A percentile compares a stretch with the other conserved stretches of the same genome.
Evolutionary conservation across 1,284 basidiomycete genomes (phyloP).

Genomic region (Heterobasidion irregulare): DNA sequence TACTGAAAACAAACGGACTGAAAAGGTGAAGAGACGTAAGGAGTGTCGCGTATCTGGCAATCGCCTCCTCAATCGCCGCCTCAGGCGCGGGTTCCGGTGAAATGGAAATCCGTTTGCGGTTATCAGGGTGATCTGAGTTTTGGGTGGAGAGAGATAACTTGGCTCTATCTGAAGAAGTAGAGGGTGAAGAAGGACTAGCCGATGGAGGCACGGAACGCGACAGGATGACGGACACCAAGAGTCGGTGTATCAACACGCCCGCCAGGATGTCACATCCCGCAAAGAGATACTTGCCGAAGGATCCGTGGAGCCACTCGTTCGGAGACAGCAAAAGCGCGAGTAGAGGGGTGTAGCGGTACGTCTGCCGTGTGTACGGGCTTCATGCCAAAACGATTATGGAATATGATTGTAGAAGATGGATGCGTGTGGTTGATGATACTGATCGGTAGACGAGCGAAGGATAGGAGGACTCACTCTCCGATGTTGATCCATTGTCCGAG

Average conservation of each 20-base stretch:
- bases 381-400: neutral
- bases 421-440: neutral
- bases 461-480: conserved; percentile 51
- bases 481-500: conserved; percentile 38
- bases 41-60: conserved; percentile 32
- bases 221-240: conserved; percentile 49
- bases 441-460: conserved; percentile 6
- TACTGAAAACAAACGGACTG: conserved; percentile 92
- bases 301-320: conserved; percentile 69
- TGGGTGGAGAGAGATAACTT: neutral
- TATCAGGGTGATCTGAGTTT: neutral
- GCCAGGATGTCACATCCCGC: conserved; percentile 80
- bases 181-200: neutral
- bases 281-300: conserved; percentile 90
- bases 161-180: neutral
- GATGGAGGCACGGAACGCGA: conserved; percentile 12
- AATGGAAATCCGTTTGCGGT: neutral
- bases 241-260: conserved; percentile 68
- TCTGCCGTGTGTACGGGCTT: conserved; percentile 89
- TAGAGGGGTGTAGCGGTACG: conserved; percentile 95
- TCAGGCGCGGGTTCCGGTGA: neutral
- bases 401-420: neutral
- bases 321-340: conserved; percentile 80
- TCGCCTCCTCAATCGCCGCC: neutral
- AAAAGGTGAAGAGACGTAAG: conserved; percentile 67